phyloP scores from a whole-genome alignment of 148 eudicot species.

The Rhododendron williamsianum region DNA sequence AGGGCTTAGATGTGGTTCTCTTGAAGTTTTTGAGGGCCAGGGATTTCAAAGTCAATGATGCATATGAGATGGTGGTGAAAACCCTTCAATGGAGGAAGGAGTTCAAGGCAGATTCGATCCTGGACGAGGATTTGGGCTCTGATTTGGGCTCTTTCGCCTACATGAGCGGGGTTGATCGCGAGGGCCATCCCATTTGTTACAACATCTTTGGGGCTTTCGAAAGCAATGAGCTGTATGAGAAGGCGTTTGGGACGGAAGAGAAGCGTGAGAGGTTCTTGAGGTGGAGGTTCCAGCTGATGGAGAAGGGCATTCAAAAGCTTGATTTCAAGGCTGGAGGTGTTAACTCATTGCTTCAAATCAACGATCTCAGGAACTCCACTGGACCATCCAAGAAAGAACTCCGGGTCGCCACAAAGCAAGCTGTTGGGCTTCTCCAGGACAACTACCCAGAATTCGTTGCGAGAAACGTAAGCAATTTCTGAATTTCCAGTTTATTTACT shows the following conservation, averaged over 20 bases:
- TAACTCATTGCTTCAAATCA: slow-evolving; percentile 46
- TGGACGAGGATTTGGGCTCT: slow-evolving; percentile 43
- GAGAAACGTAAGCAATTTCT: slow-evolving; percentile 41
- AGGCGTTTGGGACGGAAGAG: slow-evolving; percentile 43
- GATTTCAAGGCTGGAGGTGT: slow-evolving; percentile 53
- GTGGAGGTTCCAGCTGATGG: slow-evolving; percentile 65
- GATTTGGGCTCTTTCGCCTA: slow-evolving; percentile 35
- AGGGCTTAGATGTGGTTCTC: slow-evolving; percentile 41
- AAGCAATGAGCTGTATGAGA: slow-evolving; percentile 40
- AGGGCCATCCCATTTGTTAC: slow-evolving; percentile 60
- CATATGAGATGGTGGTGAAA: slow-evolving; percentile 55
- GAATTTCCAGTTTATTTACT: background rate
- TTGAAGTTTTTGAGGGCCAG: slow-evolving; percentile 63
- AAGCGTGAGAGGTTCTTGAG: slow-evolving; percentile 46
- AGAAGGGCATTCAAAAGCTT: slow-evolving; percentile 46
- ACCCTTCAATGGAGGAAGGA: slow-evolving; percentile 56
- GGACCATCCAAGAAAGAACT: slow-evolving; percentile 55
- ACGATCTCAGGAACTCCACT: slow-evolving; percentile 57
- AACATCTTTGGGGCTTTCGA: slow-evolving; percentile 54
- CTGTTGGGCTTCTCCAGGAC: slow-evolving; percentile 55
- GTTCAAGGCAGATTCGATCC: slow-evolving; percentile 30
- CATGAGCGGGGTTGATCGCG: slow-evolving; percentile 48
- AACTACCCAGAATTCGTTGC: slow-evolving; percentile 76
- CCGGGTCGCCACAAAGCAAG: slow-evolving; percentile 40
- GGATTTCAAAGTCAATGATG: slow-evolving; percentile 53